A percentile compares a stretch with the other conserved stretches of the same genome.
phyloP scores from a whole-genome alignment of 2,329 filamentous ascomycete species.

The Diaporthe sp. region DNA sequence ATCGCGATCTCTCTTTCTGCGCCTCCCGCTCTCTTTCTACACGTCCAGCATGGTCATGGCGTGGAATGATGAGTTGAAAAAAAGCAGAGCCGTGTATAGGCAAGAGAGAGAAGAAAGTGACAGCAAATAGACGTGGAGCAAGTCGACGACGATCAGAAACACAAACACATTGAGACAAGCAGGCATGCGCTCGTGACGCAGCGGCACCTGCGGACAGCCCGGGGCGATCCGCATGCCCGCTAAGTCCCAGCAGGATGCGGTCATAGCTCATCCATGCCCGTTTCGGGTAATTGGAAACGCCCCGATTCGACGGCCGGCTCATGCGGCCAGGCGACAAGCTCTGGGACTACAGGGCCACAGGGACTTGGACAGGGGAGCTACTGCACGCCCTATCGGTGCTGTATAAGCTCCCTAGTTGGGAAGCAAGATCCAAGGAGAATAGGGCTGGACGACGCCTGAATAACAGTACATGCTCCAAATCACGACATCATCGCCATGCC shows the following conservation, averaged over 20 bases:
- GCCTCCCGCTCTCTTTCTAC: not conserved
- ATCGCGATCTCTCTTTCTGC: not conserved
- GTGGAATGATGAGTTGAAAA: not conserved
- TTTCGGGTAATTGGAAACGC: constrained; percentile 13
- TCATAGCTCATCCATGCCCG: constrained; percentile 15
- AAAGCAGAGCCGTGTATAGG: not conserved
- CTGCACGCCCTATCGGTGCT: not conserved
- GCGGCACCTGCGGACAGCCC: not conserved
- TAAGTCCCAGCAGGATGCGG: not conserved
- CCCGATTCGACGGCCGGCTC: constrained; percentile 17
- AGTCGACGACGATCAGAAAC: not conserved
- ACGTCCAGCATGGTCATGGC: not conserved
- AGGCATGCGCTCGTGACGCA: not conserved
- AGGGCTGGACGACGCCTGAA: no score
- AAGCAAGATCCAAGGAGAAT: not conserved
- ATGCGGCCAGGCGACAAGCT: not conserved
- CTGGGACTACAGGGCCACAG: not conserved
- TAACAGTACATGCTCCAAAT: not conserved
- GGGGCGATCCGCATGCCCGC: not conserved
- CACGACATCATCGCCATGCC: not conserved
- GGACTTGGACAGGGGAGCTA: not conserved
- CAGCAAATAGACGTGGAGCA: not conserved
- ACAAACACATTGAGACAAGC: not conserved
- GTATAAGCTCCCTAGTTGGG: not conserved
- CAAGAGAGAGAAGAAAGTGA: not conserved